Base-by-base conservation (phyloP, 2,329 filamentous ascomycete genomes). In the Nemania abortiva region DNA sequence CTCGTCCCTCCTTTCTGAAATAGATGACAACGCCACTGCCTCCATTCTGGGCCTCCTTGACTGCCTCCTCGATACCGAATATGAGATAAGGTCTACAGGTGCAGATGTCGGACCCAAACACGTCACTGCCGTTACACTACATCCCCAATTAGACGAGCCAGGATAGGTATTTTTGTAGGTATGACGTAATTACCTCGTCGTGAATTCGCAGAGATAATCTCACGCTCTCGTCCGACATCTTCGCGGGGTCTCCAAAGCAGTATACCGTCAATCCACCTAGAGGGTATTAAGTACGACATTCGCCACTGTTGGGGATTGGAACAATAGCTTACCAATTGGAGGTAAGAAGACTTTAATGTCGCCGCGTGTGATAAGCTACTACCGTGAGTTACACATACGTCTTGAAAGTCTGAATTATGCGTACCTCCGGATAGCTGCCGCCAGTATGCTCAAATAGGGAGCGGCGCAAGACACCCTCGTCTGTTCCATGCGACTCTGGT, bases 31-130 rank as follows among this genome's bases (percentile, higher is more conserved):
- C 94, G 65, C 95, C 95, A 75, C 92, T 95, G 56, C 95, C 95
- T 62, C 95, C 95, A 65, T 92, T 94, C 79, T 98, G 96, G 11
- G 96, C 96, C 82, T 98, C 94, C 78, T 97, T 97, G 74, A 99
- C 95, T 13, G 96, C 96, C 81, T 99, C 96, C 77, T 97, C 94
- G 70, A 99, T 97, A 70, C 96, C 96, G 79, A 97, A 98, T 77
- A 97, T 97, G 66, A 98, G 89, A 79, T 98, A 98, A 18, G 96
- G 96, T 65, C 93, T 89, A 81, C 95, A 98, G 11, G 96, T 98
- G 83, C 96, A 98, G 77, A 98, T 99, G 79, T 99, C 96, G 22
- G 94, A 97, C 69, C 95, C 94, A 80, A 98, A 99, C 52, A 98
- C 96, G 82, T 99, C 96, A 79, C 93, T 97, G 66, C 96, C 96